Evolutionary conservation across 1,139 yeast species (phyloP).

Genomic region (Debaryomyces nepalensis): DNA sequence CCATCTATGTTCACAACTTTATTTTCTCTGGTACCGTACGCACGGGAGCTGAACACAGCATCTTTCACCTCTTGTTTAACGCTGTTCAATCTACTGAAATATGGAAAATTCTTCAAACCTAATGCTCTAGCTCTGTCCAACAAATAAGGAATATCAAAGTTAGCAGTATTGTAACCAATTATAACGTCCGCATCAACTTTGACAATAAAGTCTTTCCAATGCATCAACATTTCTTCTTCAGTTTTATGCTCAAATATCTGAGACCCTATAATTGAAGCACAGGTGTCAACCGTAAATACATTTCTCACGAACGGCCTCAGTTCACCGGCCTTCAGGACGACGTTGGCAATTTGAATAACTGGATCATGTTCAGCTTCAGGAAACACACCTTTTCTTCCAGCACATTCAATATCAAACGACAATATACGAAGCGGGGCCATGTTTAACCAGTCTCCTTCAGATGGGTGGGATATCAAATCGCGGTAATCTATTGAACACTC

Average conservation of each 20-base stretch:
- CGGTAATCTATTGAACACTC: slow-evolving; percentile 74
- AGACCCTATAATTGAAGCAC: slow-evolving; percentile 93
- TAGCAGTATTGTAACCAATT: slow-evolving; percentile 93
- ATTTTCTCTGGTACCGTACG: slow-evolving; percentile 94
- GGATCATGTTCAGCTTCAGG: slow-evolving; percentile 95
- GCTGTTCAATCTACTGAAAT: slow-evolving; percentile 73
- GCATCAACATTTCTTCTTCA: slow-evolving; percentile 81
- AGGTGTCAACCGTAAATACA: slow-evolving; percentile 90
- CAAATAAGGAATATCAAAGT: slow-evolving; percentile 93
- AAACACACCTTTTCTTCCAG: slow-evolving; percentile 95
- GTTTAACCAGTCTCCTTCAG: slow-evolving; percentile 93
- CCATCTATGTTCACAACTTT: slow-evolving; percentile 94
- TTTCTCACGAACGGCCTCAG: slow-evolving; percentile 85
- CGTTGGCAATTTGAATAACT: slow-evolving; percentile 96
- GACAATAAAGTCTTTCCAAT: slow-evolving; percentile 84
- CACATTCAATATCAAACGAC: slow-evolving; percentile 97
- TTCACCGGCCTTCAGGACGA: slow-evolving; percentile 83
- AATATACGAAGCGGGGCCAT: slow-evolving; percentile 93
- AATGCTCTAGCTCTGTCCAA: slow-evolving; percentile 85
- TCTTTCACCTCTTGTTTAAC: slow-evolving; percentile 80
- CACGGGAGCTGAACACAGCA: slow-evolving; percentile 87
- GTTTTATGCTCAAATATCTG: slow-evolving; percentile 77
- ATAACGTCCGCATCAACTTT: slow-evolving; percentile 94
- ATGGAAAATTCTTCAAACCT: slow-evolving; percentile 72
- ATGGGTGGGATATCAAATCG: slow-evolving; percentile 75